These are phyloP conservation scores for Colletotrichum chrysophilum DNA, from an alignment of 2,329 filamentous ascomycete species.

Conservation along the genomic window DNA sequence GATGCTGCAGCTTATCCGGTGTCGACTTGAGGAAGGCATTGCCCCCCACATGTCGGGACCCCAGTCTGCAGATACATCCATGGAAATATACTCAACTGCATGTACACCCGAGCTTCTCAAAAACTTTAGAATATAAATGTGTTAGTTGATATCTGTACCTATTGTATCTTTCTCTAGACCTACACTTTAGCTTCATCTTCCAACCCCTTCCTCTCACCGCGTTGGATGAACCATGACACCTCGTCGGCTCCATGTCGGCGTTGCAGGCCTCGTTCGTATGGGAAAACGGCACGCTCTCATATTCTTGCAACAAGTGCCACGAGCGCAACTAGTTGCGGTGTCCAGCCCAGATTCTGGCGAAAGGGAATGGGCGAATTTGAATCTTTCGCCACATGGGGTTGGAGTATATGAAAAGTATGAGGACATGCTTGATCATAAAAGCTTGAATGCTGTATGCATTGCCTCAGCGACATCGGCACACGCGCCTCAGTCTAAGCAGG, in stretches of 20 bases:
- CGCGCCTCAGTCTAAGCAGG: neutral
- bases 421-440: neutral
- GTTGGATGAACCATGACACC: too few species aligned
- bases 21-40: too few species aligned
- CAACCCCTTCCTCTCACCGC: too few species aligned
- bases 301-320: neutral
- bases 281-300: neutral
- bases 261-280: neutral
- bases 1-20: too few species aligned
- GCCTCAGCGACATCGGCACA: neutral
- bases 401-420: neutral
- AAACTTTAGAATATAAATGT: accelerated
- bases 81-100: too few species aligned
- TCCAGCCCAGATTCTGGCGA: neutral
- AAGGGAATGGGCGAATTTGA: neutral
- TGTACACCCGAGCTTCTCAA: too few species aligned
- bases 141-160: too few species aligned
- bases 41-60: accelerated
- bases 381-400: neutral
- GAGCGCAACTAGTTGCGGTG: neutral
- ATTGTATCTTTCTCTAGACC: too few species aligned
- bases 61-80: too few species aligned
- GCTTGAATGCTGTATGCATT: neutral
- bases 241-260: too few species aligned
- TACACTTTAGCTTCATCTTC: accelerated